A percentile compares a stretch with the other conserved stretches of the same genome.
Conservation (phyloP, 306 rosid species). For the Luffa acutangula region DNA sequence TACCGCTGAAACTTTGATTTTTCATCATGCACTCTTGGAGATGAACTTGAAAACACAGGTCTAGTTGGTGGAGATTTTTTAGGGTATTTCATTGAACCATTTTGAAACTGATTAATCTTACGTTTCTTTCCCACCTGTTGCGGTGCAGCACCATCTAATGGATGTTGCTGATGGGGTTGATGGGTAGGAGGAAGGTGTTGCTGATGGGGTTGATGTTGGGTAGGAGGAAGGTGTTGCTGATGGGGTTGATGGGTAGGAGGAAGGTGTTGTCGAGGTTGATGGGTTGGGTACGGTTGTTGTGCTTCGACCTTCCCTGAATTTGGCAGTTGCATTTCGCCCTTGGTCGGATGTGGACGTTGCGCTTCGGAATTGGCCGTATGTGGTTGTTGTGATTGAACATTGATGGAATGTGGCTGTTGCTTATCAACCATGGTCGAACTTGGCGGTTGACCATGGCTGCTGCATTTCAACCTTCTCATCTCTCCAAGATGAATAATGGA, state of each 20-base stretch:
- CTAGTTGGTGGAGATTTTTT: background rate
- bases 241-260: background rate
- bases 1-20: background rate
- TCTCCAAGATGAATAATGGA: conserved; percentile 20
- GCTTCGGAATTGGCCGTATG: background rate
- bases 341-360: background rate
- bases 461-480: conserved; percentile 1
- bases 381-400: background rate
- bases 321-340: background rate
- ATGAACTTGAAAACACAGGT: background rate
- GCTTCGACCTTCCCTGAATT: background rate
- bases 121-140: background rate
- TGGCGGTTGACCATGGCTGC: background rate
- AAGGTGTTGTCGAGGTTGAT: background rate
- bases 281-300: background rate
- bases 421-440: background rate
- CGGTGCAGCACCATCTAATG: background rate
- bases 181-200: background rate
- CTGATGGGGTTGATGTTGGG: background rate
- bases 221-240: background rate
- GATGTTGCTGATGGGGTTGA: background rate
- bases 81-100: background rate
- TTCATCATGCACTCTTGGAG: background rate
- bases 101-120: background rate
- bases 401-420: background rate